Evolutionary conservation across 148 eudicot genomes (phyloP), one percentile per base, ranked within the genome.

Genomic region (Spergularia marina): DNA sequence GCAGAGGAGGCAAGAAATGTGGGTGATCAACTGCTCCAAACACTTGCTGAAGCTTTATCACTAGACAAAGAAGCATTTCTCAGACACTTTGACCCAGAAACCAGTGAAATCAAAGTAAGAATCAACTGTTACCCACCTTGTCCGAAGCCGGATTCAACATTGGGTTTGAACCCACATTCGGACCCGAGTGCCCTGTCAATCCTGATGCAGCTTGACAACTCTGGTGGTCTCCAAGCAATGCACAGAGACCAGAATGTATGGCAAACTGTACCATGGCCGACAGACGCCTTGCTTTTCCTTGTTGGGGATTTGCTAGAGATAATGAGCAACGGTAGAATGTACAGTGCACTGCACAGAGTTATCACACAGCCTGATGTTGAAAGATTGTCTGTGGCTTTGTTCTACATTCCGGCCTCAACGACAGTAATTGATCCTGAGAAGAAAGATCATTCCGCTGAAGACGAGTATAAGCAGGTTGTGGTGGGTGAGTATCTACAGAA

Each of bases 281-380:
- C 47, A 18, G 76, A 80, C n/a, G 72, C 61, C 5, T 65, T 80
- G 65, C 57, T 80, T 7, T 53, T 80, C 21, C 17, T 17, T 30
- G 52, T 70, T 16, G 79, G 83, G 12, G 83, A 80, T 65, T 54
- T 80, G 51, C 61, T 75, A 25, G 83, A 80, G 83, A 80, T 80
- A 1, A 75, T 80, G 83, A 80, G 76, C 67, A 64, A 70, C 49
- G 79, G 79, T 36, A 75, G 78, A 12, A 20, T 75, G 12, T 12
- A 49, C 5, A 75, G 76, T 40, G 72, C 41, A 54, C 58, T 62
- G 76, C 83, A 80, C 71, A 70, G 83, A 47, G 83, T 36, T 71
- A 70, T 71, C 9, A 70, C 82, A 36, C 79, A 75, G 20, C 53
- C 83, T 34, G 60, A 75, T 75, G 36, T 63, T 2, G 79, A 80